Conservation (phyloP, 257 asterid genomes). For the Solanum pimpinellifolium region DNA sequence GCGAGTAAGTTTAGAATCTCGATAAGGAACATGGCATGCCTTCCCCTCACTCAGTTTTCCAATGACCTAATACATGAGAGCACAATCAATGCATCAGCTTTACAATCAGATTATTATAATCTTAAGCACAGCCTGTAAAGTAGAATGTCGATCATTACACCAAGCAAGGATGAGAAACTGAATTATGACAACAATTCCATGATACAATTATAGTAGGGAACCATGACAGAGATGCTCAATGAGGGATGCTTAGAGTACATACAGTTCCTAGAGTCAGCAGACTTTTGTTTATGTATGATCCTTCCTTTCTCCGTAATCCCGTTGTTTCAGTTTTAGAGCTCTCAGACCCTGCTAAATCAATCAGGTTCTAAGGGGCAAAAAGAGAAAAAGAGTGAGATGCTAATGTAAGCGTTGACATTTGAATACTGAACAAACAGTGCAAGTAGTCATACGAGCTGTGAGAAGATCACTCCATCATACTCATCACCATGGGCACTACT, state of each 20-base stretch:
- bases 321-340: constrained; percentile 21
- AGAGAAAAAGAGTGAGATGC: constrained; percentile 1
- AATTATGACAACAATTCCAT: neutral
- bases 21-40: constrained; percentile 92
- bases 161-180: neutral
- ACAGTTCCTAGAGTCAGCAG: constrained; percentile 20
- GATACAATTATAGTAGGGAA: neutral
- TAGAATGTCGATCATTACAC: neutral
- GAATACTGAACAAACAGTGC: constrained; percentile 2
- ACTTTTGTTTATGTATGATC: constrained; percentile 18
- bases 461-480: constrained; percentile 13
- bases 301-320: constrained; percentile 18
- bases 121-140: neutral
- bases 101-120: neutral
- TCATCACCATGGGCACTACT: constrained; percentile 16
- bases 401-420: neutral
- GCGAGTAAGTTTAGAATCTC: constrained; percentile 97
- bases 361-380: constrained; percentile 55
- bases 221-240: neutral
- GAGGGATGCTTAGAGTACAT: constrained; percentile 1
- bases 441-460: constrained; percentile 12
- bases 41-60: constrained; percentile 98
- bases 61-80: constrained; percentile 51
- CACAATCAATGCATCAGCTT: neutral
- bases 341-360: constrained; percentile 55